Percentiles rank a stretch among this genome's conserved stretches.
These are phyloP conservation scores for Tetrastigma voinierianum DNA, from an alignment of 164 flowering plant species.

Conservation along the genomic window DNA sequence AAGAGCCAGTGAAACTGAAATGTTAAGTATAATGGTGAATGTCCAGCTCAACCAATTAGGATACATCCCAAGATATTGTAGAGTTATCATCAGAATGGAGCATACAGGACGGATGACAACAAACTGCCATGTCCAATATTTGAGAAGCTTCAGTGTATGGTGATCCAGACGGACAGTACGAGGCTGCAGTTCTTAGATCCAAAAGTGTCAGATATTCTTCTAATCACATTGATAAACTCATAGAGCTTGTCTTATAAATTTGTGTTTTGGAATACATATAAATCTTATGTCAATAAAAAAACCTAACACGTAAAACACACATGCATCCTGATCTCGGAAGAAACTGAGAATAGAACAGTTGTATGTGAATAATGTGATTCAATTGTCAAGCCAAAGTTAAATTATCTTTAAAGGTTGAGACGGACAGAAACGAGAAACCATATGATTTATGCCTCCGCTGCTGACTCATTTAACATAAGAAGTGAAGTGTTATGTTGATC, in stretches of 20 bases:
- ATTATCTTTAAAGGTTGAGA: not conserved
- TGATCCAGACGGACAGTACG: constrained; percentile 65
- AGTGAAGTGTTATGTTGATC: not conserved
- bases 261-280: too few relatives aligned
- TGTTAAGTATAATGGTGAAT: constrained; percentile 79
- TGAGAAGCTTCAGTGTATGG: constrained; percentile 67
- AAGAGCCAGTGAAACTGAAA: constrained; percentile 85
- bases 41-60: constrained; percentile 92
- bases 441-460: not conserved
- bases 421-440: constrained; percentile 2
- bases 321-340: too few relatives aligned
- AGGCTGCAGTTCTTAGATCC: constrained; percentile 58
- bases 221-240: not conserved
- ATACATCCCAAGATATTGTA: constrained; percentile 75
- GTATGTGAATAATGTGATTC: not conserved
- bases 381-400: not conserved
- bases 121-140: constrained; percentile 98
- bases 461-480: not conserved
- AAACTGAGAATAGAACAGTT: too few relatives aligned
- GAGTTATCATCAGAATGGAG: constrained; percentile 77
- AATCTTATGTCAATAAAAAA: too few relatives aligned
- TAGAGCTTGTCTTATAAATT: not conserved
- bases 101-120: constrained; percentile 83
- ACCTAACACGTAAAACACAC: too few relatives aligned
- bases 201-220: not conserved